These are phyloP conservation scores for Rhododendron simsii DNA, from an alignment of 148 eudicot genomes.

Conservation along the genomic window DNA sequence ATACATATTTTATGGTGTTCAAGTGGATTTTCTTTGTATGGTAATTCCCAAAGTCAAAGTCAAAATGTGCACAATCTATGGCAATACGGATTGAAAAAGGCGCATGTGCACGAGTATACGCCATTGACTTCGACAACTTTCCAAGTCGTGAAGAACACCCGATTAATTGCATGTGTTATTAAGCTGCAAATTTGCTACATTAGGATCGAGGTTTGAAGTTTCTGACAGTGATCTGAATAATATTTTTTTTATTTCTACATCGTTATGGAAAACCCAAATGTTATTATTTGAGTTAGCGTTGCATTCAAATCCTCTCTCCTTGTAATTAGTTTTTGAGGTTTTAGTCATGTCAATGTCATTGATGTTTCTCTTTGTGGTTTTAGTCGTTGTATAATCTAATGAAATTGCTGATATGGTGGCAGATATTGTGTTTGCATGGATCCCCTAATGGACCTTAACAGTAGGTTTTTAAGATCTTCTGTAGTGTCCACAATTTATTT, in stretches of 20 bases:
- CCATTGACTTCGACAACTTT: too few relatives aligned
- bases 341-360: neutral
- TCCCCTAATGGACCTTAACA: slow-evolving; percentile 98
- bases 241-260: neutral
- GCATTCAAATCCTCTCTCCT: neutral
- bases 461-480: slow-evolving; percentile 40
- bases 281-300: neutral
- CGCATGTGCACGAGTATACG: too few relatives aligned
- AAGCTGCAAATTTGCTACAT: too few relatives aligned
- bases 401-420: slow-evolving; percentile 26
- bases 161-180: too few relatives aligned
- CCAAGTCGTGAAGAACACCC: too few relatives aligned
- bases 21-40: too few relatives aligned
- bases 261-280: neutral
- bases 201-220: neutral
- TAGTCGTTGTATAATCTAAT: slow-evolving; percentile 15
- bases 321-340: neutral
- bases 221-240: neutral
- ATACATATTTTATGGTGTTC: too few relatives aligned
- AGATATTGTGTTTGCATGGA: slow-evolving; percentile 98
- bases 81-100: too few relatives aligned
- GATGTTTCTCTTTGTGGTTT: neutral
- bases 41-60: too few relatives aligned
- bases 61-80: too few relatives aligned
- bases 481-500: neutral